Percentiles rank a stretch among this genome's conserved stretches.
Evolutionary conservation across 2,329 filamentous ascomycete species (phyloP).

Genomic region (Cadophora sp.): DNA sequence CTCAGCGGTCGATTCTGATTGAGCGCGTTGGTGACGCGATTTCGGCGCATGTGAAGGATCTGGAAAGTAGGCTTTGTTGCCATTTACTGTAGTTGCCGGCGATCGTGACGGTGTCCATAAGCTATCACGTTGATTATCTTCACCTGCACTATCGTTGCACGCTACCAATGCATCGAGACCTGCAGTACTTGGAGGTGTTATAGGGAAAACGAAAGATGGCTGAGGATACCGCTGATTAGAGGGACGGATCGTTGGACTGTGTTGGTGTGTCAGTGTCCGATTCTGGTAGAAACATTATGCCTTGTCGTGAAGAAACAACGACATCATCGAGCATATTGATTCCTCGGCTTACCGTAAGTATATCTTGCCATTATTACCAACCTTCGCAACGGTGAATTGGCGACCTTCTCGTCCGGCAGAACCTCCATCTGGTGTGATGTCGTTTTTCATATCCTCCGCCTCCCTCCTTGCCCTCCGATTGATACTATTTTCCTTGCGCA

Average conservation of each 20-base stretch:
- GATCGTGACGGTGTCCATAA: constrained; percentile 43
- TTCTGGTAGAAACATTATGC: constrained; percentile 21
- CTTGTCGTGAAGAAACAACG: constrained; percentile 22
- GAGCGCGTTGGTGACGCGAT: constrained; percentile 63
- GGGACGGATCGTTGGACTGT: constrained; percentile 66
- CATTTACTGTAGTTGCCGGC: constrained; percentile 47
- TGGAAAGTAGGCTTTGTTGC: constrained; percentile 43
- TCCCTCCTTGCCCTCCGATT: constrained; percentile 38
- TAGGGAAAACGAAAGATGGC: constrained; percentile 64
- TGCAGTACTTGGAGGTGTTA: constrained; percentile 65
- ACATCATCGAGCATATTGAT: constrained; percentile 32
- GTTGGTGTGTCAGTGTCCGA: constrained; percentile 32
- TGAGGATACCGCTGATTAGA: constrained; percentile 67
- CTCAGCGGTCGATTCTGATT: constrained; percentile 79
- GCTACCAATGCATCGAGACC: constrained; percentile 56
- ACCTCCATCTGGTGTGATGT: constrained; percentile 64
- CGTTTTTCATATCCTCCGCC: constrained; percentile 59
- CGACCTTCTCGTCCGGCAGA: constrained; percentile 55
- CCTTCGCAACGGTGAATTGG: constrained; percentile 77
- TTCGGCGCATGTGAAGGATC: constrained; percentile 21
- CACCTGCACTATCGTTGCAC: constrained; percentile 35
- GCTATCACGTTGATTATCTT: constrained; percentile 39
- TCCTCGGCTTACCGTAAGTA: constrained; percentile 71
- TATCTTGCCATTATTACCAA: constrained; percentile 83
- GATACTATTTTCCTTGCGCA: constrained; percentile 40